A percentile compares a stretch with the other conserved stretches of the same genome.
These are phyloP conservation scores for Pholiota molesta DNA, from an alignment of 768 basidiomycete species.

Conservation along the genomic window DNA sequence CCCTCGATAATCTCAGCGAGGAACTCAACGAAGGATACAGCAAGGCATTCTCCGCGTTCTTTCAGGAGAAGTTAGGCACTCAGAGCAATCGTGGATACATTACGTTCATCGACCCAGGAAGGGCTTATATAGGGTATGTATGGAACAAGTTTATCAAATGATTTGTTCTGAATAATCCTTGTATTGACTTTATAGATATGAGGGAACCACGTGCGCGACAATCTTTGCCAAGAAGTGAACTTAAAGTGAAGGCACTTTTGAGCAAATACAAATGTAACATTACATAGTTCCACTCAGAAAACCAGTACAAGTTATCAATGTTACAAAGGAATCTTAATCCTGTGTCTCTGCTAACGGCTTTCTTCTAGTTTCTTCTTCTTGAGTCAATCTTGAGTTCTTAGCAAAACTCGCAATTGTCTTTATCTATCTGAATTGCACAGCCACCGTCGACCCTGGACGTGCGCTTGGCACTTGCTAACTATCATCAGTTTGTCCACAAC, in stretches of 20 bases:
- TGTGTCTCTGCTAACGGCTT: no score
- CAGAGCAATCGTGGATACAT: constrained; percentile 62
- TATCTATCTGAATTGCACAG: no score
- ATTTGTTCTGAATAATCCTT: neutral
- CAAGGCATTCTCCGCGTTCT: constrained; percentile 54
- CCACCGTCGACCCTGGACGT: no score
- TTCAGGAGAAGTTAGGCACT: constrained; percentile 55
- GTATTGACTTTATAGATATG: constrained; percentile 30
- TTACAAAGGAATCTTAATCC: no score
- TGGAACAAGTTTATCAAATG: neutral
- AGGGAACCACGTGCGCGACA: constrained; percentile 48
- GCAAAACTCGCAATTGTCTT: no score
- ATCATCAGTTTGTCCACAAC: no score
- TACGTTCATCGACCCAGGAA: constrained; percentile 56
- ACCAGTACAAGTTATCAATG: no score
- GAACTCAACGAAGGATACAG: constrained; percentile 55
- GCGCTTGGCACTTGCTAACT: no score
- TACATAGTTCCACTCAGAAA: no score
- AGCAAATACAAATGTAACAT: neutral
- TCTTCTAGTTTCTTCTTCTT: no score
- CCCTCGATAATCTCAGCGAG: constrained; percentile 57
- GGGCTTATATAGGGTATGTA: constrained; percentile 48
- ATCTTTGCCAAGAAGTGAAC: constrained; percentile 40
- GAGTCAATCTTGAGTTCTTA: no score
- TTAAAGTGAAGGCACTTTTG: constrained; percentile 8